phyloP scores from a whole-genome alignment of 2,329 filamentous ascomycete species.

The Laburnicola sp. region DNA sequence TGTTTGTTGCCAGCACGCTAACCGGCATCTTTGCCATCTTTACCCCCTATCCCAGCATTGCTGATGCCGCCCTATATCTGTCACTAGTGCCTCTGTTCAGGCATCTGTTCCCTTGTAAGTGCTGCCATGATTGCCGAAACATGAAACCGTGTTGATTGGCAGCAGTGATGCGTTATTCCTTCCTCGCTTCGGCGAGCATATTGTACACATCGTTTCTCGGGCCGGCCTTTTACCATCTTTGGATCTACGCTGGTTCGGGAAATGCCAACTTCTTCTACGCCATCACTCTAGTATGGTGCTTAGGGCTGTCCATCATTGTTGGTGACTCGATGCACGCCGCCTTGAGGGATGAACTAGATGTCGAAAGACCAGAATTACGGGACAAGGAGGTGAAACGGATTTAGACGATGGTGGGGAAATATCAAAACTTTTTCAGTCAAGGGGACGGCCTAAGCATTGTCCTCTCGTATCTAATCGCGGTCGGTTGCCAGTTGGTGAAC shows the following conservation, averaged over 20 bases:
- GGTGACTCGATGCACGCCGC: slow-evolving; percentile 88
- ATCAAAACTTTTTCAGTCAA: no score
- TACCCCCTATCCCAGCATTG: slow-evolving; percentile 93
- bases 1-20: slow-evolving; percentile 82
- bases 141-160: slow-evolving; percentile 9
- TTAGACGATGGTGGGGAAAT: slow-evolving; percentile 47
- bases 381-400: slow-evolving; percentile 88
- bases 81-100: slow-evolving; percentile 81
- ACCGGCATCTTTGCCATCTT: slow-evolving; percentile 92
- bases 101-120: slow-evolving; percentile 73
- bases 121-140: not conserved
- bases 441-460: no score
- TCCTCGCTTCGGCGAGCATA: slow-evolving; percentile 78
- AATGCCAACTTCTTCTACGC: slow-evolving; percentile 99
- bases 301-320: slow-evolving; percentile 83
- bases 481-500: no score
- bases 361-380: slow-evolving; percentile 84
- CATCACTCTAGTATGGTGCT: slow-evolving; percentile 96
- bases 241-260: slow-evolving; percentile 96
- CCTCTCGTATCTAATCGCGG: no score
- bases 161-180: slow-evolving; percentile 86
- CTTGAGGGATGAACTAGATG: slow-evolving; percentile 90
- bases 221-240: slow-evolving; percentile 93
- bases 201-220: slow-evolving; percentile 87
- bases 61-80: slow-evolving; percentile 84